Evolutionary conservation across 306 rosid genomes (phyloP), one percentile per base, ranked within the genome.

Genomic region (Adenanthera pavonina): DNA sequence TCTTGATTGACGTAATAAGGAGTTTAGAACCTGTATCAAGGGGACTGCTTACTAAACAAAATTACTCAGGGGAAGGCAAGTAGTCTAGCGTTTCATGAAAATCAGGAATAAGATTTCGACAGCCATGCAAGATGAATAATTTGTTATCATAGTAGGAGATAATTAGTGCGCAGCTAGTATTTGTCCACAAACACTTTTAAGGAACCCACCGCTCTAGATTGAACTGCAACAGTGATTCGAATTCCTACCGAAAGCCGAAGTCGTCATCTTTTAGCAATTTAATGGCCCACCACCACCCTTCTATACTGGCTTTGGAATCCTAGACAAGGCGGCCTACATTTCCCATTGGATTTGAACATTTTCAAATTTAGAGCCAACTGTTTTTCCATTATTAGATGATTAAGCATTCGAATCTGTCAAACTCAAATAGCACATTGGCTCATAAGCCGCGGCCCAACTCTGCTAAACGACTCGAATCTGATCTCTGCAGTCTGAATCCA

Each of bases 381-480:
- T 10, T 19, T 66, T 43, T 6, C 53, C 14, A 60, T 69, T 15
- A 53, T 60, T 25, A 14, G 66, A 82, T 82, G 84, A 75, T 82
- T 79, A 56, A 52, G 69, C 35, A 30, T 64, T 75, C 68, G 60
- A 82, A 74, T 86, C 25, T 38, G 80, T 82, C 71, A 62, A 85
- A 82, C 60, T 41, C 80, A 56, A 48, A 72, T 48, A 19, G 14
- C 77, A 71, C 78, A 56, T 20, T 64, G 66, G 81, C 84, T 62
- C 61, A 11, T 36, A 61, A 49, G 54, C 12, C 72, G 64, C 17
- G 9, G 62, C 35, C 86, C 80, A 64, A 64, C 57, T 40, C 46
- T 51, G 44, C 44, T 2, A 72, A 52, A 65, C 25, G 12, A 36
- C 20, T 13, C 71, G 2, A 40, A 38, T 40, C 53, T 41, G 57